Evolutionary conservation across 306 rosid genomes (phyloP), one percentile per base, ranked within the genome.

Genomic region (Medicago lupulina): DNA sequence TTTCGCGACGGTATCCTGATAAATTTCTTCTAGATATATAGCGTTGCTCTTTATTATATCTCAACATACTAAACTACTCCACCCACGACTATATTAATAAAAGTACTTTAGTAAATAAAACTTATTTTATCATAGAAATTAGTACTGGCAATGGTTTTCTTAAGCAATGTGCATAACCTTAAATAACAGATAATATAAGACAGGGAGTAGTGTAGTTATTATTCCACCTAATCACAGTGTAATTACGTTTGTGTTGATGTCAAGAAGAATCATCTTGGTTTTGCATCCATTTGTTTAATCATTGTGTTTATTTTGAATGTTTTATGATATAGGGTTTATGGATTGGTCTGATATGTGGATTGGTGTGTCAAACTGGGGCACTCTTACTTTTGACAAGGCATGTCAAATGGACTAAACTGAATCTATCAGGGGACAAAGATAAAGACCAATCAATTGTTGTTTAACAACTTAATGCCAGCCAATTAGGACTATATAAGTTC

Each of bases 341-440:
- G 97, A 86, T 91, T 58, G 93, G 93, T 61, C 61, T 91, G 71
- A 89, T 85, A 6, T 88, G 92, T 47, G 97, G 93, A 43, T 19
- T 93, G 59, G 47, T 75, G 25, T 86, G 87, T 70, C 98, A 90
- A 83, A 62, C 83, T 1, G 74, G 41, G 68, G 12, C 93, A 9
- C 91, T 90, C 5, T 36, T 86, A 62, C 0, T 85, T 41, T 43
- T 90, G 7, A 85, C 74, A 40, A 46, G 59, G 62, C 82, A 71
- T 25, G 76, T 71, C 47, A 81, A 86, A 46, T 87, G 95, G 98
- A 64, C 77, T 15, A 80, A 79, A 75, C 76, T 87, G 8, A 40
- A 81, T 38, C 60, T 76, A 31, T 7, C 80, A 0, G 74, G 67
- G 28, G 46, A 74, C 49, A 62, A 31, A 31, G 31, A 74, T 25